Base-by-base conservation (phyloP, 106 monocot genomes). In the Dactylorhiza incarnata region DNA sequence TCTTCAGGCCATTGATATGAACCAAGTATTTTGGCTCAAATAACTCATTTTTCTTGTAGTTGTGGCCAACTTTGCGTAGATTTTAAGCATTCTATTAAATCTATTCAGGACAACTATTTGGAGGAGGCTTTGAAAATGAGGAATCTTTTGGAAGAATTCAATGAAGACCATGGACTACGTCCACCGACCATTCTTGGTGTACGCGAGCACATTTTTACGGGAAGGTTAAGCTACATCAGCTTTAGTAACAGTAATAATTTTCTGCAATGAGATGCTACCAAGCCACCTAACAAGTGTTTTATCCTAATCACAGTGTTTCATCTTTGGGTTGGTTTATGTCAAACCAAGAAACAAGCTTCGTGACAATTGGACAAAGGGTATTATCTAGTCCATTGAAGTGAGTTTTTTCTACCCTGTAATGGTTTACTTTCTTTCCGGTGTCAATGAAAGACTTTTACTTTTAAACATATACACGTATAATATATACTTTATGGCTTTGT, bases 1-100 rank as follows among this genome's bases (percentile, higher is more conserved):
- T 37, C 99, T 99, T 72, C 99, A 99, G 73, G 89, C 99, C 22
- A 99, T 99, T 86, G 99, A 99, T 82, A 99, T 99, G 99, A 99
- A 99, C 75, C 99, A 99, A 85, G 99, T 94, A 74, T 67, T 23
- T 45, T 12, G 9, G 7, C 23, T 77, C 15, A 6, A 69, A 69
- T 45, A 48, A 20, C 19, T 62, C 51, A 74, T 12, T 55, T 66
- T 37, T 61, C 45, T 75, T 68, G 22, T 49, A 48, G n/a, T 23
- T 51, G 26, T 46, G 44, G 12, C 61, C 52, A 2, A 29, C 29
- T 29, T 72, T 55, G 51, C 6, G 5, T 81, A 68, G 14, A 73
- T 9, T 73, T 29, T 58, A 63, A 45, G 52, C 8, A 78, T 29
- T 77, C 12, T 50, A 23, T 49, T 16, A 54, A 16, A 65, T 22